Base-by-base conservation (phyloP, 1,284 basidiomycete species). In the Cryptococcus depauperatus region DNA sequence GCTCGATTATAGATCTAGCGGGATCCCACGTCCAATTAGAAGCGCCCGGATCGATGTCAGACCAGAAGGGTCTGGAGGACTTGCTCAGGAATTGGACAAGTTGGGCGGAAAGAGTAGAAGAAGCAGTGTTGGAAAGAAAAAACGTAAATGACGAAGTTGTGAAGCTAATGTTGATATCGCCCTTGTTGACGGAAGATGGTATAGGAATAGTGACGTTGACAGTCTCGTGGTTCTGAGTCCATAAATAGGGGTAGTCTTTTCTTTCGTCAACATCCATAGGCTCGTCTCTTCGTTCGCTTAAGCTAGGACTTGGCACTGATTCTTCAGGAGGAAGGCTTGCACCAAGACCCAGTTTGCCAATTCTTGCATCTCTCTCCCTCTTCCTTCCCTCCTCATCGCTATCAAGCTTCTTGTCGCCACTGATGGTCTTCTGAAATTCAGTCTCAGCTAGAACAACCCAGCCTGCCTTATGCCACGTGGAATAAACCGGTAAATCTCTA, bases 21-120 rank as follows among this genome's bases (percentile, higher is more conserved):
- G 76, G 73, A 58, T 91, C 86, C 78, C 82, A 91, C 0, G 87
- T 91, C 87, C 87, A 95, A 56, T 86, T 80, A 59, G 84, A 85
- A 10, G 81, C 76, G 2, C 79, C 76, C 0, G 80, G 71, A 42
- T 79, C 78, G 52, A 93, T 82, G 5, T 71, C 71, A 50, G 80
- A 84, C 89, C 88, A 95, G 4, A 89, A 76, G 21, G 71, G 68
- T 57, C 82, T 79, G 19, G 76, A 71, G 0, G 78, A 74, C 61
- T 43, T 50, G 3, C 34, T 10, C 1, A 64, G 37, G 49, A 85
- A 86, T 30, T 66, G 73, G 2, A 82, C 81, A 18, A 82, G 71
- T 67, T 46, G 77, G 71, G 19, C 37, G 5, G 42, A 49, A 4
- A 90, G 59, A 16, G 81, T 80, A 66, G 45, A 76, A 71, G 10